Conservation (phyloP, 192 early-diverging fungal species). For the Backusella parvicylindrica region DNA sequence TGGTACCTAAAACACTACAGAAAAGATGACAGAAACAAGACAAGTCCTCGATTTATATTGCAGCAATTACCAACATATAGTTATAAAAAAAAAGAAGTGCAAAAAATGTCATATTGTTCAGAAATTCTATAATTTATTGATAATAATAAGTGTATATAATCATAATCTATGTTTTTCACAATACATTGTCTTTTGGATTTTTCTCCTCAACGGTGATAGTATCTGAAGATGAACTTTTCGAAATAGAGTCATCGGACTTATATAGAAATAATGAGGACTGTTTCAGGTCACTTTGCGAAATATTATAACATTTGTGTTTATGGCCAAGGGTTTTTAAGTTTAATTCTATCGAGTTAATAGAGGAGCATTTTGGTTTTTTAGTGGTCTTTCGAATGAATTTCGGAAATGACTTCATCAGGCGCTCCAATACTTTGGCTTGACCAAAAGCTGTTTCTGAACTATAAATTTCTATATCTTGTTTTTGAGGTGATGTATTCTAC, state of each 20-base stretch:
- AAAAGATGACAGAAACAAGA: no score
- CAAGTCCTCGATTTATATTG: no score
- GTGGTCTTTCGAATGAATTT: background rate
- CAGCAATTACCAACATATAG: no score
- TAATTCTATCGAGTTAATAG: background rate
- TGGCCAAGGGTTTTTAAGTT: background rate
- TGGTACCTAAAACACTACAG: no score
- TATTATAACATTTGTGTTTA: constrained; percentile 1
- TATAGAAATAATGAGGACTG: background rate
- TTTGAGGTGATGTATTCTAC: background rate
- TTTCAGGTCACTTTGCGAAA: background rate
- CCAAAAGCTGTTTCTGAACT: background rate
- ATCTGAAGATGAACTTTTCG: background rate
- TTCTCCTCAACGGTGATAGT: background rate
- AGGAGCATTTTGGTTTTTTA: background rate
- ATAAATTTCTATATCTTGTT: background rate
- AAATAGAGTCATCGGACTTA: background rate
- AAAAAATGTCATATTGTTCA: no score
- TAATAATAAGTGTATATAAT: no score
- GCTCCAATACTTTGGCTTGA: background rate
- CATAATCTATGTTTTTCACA: background rate
- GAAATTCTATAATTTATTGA: background rate
- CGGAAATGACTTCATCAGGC: background rate
- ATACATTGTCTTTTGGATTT: background rate
- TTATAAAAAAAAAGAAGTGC: no score